These are phyloP conservation scores for Cercospora citrullina DNA, from an alignment of 2,329 filamentous ascomycete genomes.

Conservation along the genomic window DNA sequence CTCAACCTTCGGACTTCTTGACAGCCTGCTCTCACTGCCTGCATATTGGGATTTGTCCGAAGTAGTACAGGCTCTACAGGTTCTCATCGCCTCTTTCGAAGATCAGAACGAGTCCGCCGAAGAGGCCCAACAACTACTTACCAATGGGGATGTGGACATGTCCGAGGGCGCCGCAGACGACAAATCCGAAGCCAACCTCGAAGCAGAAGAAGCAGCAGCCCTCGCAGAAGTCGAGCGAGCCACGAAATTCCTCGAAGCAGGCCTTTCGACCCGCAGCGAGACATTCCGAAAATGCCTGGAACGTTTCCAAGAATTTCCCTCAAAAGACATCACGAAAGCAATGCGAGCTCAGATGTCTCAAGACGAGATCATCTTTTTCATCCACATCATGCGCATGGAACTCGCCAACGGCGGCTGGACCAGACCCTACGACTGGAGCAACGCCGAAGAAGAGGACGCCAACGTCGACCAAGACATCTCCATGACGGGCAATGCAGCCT, in stretches of 20 bases:
- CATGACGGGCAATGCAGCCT: slow-evolving; percentile 55
- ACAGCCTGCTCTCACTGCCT: slow-evolving; percentile 61
- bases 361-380: slow-evolving; percentile 69
- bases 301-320: slow-evolving; percentile 67
- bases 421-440: slow-evolving; percentile 63
- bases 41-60: slow-evolving; percentile 67
- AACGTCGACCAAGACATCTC: slow-evolving; percentile 56
- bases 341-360: slow-evolving; percentile 60
- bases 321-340: slow-evolving; percentile 59
- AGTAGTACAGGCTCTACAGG: slow-evolving; percentile 64
- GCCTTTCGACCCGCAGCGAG: slow-evolving; percentile 62
- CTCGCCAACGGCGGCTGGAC: slow-evolving; percentile 76
- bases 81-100: slow-evolving; percentile 69
- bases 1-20: slow-evolving; percentile 65
- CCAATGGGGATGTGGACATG: slow-evolving; percentile 51
- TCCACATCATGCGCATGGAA: slow-evolving; percentile 71
- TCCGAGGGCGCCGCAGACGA: slow-evolving; percentile 27
- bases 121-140: slow-evolving; percentile 17
- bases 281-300: slow-evolving; percentile 68
- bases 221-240: slow-evolving; percentile 64
- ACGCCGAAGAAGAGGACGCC: slow-evolving; percentile 42
- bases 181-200: slow-evolving; percentile 32
- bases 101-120: slow-evolving; percentile 31
- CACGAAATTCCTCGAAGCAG: slow-evolving; percentile 65
- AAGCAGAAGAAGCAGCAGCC: slow-evolving; percentile 42